These are phyloP conservation scores for Halophytophthora polymorphica DNA, from an alignment of 352 stramenopile species.

Conservation along the genomic window DNA sequence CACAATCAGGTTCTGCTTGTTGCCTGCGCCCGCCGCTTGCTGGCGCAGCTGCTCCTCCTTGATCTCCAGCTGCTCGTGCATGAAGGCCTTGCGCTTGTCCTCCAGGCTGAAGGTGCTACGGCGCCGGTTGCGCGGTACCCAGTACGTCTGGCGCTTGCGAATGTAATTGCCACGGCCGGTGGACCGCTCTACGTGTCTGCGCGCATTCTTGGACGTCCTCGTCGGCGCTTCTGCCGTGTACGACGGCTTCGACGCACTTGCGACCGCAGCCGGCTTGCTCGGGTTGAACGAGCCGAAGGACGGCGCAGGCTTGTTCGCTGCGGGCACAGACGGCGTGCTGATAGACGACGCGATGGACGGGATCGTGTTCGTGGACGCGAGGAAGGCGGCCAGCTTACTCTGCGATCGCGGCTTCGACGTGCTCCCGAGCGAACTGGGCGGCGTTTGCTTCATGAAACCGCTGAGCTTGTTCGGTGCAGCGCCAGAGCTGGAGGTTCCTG, in stretches of 20 bases:
- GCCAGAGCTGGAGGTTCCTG: constrained; percentile 11
- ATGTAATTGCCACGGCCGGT: constrained; percentile 68
- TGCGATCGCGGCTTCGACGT: constrained; percentile 50
- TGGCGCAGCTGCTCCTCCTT: constrained; percentile 79
- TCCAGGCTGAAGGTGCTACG: constrained; percentile 77
- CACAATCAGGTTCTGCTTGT: constrained; percentile 85
- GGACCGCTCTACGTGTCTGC: constrained; percentile 53
- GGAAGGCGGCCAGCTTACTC: constrained; percentile 78
- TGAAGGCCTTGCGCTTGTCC: constrained; percentile 78
- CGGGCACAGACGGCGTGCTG: constrained; percentile 5
- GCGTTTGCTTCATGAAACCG: constrained; percentile 77
- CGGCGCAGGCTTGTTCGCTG: constrained; percentile 13
- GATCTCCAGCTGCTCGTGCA: constrained; percentile 75
- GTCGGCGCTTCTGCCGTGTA: constrained; percentile 7
- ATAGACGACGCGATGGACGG: constrained; percentile 13
- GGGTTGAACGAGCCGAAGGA: constrained; percentile 35
- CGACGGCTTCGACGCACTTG: constrained; percentile 11
- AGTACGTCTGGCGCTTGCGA: constrained; percentile 77
- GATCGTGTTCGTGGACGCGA: constrained; percentile 51
- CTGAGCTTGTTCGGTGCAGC: constrained; percentile 57
- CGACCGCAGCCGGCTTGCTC: constrained; percentile 13
- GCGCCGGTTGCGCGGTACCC: constrained; percentile 30
- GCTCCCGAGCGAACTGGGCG: constrained; percentile 22
- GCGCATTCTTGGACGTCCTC: constrained; percentile 36
- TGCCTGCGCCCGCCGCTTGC: constrained; percentile 50